Evolutionary conservation across 2,329 filamentous ascomycete species (phyloP).

Genomic region (Coleophoma cylindrospora): DNA sequence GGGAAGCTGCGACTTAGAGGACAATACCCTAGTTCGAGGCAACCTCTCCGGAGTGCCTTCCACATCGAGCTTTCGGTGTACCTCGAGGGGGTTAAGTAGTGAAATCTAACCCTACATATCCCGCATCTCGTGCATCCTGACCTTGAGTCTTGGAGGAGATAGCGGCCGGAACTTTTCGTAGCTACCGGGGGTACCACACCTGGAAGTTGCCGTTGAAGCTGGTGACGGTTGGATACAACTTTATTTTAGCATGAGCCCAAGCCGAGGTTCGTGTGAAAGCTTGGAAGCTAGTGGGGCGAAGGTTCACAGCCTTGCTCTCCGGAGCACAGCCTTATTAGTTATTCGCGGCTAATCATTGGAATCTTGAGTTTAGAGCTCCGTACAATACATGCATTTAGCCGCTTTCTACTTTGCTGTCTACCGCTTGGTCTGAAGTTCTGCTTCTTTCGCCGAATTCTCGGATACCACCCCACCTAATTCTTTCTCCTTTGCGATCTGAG

Average conservation of each 20-base stretch:
- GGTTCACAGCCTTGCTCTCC: not conserved
- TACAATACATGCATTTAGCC: too few species aligned
- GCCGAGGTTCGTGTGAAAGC: not conserved
- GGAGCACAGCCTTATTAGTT: not conserved
- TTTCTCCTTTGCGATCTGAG: slow-evolving; percentile 20
- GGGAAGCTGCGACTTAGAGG: not conserved
- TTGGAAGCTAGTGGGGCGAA: not conserved
- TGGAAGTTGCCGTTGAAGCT: too few species aligned
- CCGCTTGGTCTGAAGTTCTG: slow-evolving; percentile 3
- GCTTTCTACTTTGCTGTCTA: not conserved
- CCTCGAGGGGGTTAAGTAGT: not conserved
- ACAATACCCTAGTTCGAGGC: not conserved
- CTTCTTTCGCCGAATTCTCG: slow-evolving; percentile 9
- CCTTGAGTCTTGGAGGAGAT: not conserved
- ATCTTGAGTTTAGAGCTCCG: too few species aligned
- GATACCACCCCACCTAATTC: slow-evolving; percentile 17
- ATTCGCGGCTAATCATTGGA: not conserved
- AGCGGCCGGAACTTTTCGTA: too few species aligned
- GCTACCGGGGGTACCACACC: too few species aligned
- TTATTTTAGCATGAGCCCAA: not conserved
- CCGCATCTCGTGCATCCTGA: not conserved
- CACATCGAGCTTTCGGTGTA: too few species aligned
- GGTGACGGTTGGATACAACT: too few species aligned
- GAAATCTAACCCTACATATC: not conserved
- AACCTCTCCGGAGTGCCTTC: too few species aligned